Conservation (phyloP, 305 asterid species). For the Plantago lanceolata region DNA sequence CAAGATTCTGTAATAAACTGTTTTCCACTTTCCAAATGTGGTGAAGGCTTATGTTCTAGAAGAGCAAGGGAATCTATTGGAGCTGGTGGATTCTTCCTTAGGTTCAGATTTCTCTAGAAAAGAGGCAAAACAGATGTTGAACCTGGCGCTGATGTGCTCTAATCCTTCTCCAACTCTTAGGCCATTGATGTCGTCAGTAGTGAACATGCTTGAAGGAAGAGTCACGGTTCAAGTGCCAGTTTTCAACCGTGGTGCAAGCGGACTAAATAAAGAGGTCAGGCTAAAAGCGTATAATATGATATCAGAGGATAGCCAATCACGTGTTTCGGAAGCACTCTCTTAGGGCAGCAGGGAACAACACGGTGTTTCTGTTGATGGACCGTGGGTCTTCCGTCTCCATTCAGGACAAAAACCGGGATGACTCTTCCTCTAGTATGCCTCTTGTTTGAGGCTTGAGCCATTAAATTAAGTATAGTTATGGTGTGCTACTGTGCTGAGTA, state of each 20-base stretch:
- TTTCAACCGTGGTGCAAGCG: not conserved
- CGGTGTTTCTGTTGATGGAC: slow-evolving; percentile 12
- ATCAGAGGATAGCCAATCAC: slow-evolving; percentile 12
- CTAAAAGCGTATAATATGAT: slow-evolving; percentile 8
- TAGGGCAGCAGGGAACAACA: not conserved
- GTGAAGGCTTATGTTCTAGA: slow-evolving; percentile 80
- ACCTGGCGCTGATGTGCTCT: slow-evolving; percentile 63
- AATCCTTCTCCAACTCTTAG: slow-evolving; percentile 89
- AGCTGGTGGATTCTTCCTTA: slow-evolving; percentile 77
- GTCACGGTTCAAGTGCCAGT: slow-evolving; percentile 62
- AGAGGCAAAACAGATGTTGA: slow-evolving; percentile 66
- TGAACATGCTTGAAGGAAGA: slow-evolving; percentile 79
- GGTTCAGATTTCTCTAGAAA: slow-evolving; percentile 48
- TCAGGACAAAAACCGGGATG: not conserved
- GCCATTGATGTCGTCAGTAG: slow-evolving; percentile 78
- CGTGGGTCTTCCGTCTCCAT: slow-evolving; percentile 5
- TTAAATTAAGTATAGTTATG: too few species aligned
- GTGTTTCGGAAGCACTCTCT: not conserved
- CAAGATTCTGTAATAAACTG: not conserved
- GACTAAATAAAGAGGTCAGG: not conserved
- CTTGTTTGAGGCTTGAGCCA: not conserved
- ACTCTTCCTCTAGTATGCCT: slow-evolving; percentile 6
- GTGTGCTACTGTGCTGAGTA: too few species aligned
- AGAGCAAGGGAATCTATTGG: slow-evolving; percentile 85
- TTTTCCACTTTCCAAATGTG: not conserved